Evolutionary conservation across 192 early-diverging fungal genomes (phyloP).

Genomic region (Podila verticillata): DNA sequence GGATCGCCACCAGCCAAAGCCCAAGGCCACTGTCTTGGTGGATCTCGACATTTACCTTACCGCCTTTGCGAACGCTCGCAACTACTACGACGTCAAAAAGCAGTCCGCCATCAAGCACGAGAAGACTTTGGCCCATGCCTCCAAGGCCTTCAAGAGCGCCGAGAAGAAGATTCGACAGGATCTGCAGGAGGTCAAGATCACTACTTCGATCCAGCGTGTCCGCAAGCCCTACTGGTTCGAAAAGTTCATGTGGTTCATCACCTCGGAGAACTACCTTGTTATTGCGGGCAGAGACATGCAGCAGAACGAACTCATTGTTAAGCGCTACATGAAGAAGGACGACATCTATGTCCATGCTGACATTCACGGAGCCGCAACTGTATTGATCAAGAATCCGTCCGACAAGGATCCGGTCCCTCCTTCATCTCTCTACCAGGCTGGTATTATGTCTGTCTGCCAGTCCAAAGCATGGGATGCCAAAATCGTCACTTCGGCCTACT

Average conservation of each 20-base stretch:
- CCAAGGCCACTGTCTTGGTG: constrained; percentile 56
- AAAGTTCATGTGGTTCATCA: constrained; percentile 96
- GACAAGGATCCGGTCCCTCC: constrained; percentile 78
- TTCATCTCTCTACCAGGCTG: constrained; percentile 93
- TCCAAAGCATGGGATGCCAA: constrained; percentile 98
- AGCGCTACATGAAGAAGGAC: constrained; percentile 68
- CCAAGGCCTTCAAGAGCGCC: constrained; percentile 89
- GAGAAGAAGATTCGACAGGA: constrained; percentile 90
- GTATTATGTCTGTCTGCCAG: constrained; percentile 93
- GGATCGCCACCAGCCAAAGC: constrained; percentile 36
- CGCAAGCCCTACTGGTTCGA: constrained; percentile 99
- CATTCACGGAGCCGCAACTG: constrained; percentile 89
- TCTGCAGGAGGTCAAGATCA: constrained; percentile 79
- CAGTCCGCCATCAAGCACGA: constrained; percentile 87
- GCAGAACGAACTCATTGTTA: constrained; percentile 94
- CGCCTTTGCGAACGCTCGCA: constrained; percentile 89
- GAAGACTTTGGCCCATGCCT: constrained; percentile 87
- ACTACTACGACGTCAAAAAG: constrained; percentile 89
- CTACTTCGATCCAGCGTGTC: constrained; percentile 79
- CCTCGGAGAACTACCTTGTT: constrained; percentile 91
- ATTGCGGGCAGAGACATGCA: constrained; percentile 92
- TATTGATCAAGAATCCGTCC: constrained; percentile 86
- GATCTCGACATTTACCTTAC: constrained; percentile 91
- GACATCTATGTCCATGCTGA: constrained; percentile 96
- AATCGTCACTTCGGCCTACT: constrained; percentile 93